Conservation (phyloP, 2,329 filamentous ascomycete genomes). For the Talaromyces piceae region DNA sequence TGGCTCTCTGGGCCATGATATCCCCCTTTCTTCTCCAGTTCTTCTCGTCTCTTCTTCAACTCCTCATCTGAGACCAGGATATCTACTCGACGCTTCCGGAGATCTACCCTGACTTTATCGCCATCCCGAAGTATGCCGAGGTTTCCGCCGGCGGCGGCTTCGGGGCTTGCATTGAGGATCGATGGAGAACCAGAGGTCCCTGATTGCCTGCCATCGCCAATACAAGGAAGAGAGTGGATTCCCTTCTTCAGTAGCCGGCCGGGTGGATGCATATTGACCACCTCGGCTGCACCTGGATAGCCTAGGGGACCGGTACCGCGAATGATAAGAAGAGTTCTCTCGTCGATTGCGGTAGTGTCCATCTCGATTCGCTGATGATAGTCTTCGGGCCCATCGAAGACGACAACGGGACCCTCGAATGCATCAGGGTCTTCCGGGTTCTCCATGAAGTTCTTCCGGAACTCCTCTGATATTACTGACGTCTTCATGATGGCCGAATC, state of each 20-base stretch:
- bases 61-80: constrained; percentile 40
- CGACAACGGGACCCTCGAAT: constrained; percentile 41
- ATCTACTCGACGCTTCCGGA: constrained; percentile 43
- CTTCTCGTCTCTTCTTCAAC: constrained; percentile 31
- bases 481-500: constrained; percentile 49
- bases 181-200: constrained; percentile 50
- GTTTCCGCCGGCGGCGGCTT: constrained; percentile 49
- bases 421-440: constrained; percentile 42
- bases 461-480: constrained; percentile 42
- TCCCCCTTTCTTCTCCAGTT: constrained; percentile 32
- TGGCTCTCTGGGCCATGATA: constrained; percentile 36
- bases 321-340: constrained; percentile 42
- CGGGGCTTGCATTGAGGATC: constrained; percentile 50
- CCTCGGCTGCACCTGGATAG: constrained; percentile 46
- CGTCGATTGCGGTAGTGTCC: constrained; percentile 32
- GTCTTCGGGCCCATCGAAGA: constrained; percentile 47
- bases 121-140: constrained; percentile 45
- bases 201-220: constrained; percentile 50
- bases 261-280: constrained; percentile 48
- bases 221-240: constrained; percentile 42
- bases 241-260: constrained; percentile 39
- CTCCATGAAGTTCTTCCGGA: constrained; percentile 39
- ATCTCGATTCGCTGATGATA: constrained; percentile 40
- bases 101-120: constrained; percentile 44
- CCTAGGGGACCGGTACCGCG: constrained; percentile 44